A percentile compares a stretch with the other conserved stretches of the same genome.
Conservation (phyloP, 2,329 filamentous ascomycete species). For the Calonectria hongkongensis region DNA sequence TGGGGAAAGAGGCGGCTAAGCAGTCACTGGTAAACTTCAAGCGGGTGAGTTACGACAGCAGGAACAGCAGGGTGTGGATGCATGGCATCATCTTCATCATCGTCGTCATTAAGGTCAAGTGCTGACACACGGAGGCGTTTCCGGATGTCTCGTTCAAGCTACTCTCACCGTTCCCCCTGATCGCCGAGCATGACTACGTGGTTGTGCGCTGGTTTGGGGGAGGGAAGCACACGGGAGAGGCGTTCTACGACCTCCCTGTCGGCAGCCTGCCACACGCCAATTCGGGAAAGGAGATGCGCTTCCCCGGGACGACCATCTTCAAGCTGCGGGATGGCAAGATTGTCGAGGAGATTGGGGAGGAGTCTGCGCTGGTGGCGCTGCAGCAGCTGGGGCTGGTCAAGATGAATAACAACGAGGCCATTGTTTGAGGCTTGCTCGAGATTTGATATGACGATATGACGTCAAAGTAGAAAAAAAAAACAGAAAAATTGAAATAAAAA, state of each 20-base stretch:
- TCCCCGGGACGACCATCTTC: conserved; percentile 44
- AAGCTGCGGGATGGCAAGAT: conserved; percentile 41
- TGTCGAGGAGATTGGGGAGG: conserved; percentile 38
- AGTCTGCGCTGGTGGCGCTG: conserved; percentile 22
- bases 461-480: background rate
- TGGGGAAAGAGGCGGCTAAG: conserved; percentile 39
- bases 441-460: too few relatives aligned
- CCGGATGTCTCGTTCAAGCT: conserved; percentile 26
- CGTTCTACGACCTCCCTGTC: conserved; percentile 40
- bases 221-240: conserved; percentile 43
- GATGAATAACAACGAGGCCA: background rate
- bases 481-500: background rate
- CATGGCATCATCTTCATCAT: background rate
- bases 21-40: conserved; percentile 37
- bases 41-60: conserved; percentile 24
- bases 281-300: conserved; percentile 42
- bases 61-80: too few relatives aligned
- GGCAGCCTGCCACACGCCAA: conserved; percentile 34
- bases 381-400: conserved; percentile 21
- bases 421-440: background rate
- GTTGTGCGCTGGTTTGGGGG: conserved; percentile 44
- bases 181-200: conserved; percentile 37
- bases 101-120: background rate
- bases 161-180: conserved; percentile 19
- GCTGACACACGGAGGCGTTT: conserved; percentile 25